Percentiles rank a stretch among this genome's conserved stretches.
Conservation (phyloP, 176 grass and related monocot species). For the Guadua angustifolia region DNA sequence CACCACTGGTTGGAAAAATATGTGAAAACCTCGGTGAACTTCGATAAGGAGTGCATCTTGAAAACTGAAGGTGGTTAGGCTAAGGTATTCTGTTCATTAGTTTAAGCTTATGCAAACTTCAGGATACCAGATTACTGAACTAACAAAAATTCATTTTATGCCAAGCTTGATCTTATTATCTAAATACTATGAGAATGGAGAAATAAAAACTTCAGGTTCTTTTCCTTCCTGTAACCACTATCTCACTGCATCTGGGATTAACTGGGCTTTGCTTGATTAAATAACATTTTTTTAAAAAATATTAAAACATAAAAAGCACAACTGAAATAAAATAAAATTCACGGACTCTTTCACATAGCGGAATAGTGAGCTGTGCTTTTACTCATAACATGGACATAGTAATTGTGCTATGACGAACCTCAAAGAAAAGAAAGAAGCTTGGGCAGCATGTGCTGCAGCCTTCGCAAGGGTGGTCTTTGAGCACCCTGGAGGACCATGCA, state of each 20-base stretch:
- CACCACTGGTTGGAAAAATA: slow-evolving; percentile 58
- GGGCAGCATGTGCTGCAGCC: slow-evolving; percentile 84
- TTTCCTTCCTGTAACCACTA: not conserved
- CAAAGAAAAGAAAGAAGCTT: slow-evolving; percentile 96
- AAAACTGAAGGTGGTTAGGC: not conserved
- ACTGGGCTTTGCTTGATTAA: not conserved
- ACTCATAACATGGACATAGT: not conserved
- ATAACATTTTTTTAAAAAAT: not conserved
- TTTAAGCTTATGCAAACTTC: slow-evolving; percentile 22
- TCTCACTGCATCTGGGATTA: slow-evolving; percentile 19
- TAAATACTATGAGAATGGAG: not conserved
- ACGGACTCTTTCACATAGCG: not conserved
- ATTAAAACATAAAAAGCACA: not conserved
- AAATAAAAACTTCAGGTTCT: slow-evolving; percentile 4
- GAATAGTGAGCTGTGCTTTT: not conserved
- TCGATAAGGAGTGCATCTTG: not conserved
- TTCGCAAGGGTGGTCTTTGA: slow-evolving; percentile 90
- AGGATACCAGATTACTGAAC: not conserved
- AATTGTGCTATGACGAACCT: slow-evolving; percentile 49
- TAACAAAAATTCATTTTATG: slow-evolving; percentile 11
- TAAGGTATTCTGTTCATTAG: slow-evolving; percentile 2
- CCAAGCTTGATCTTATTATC: slow-evolving; percentile 11
- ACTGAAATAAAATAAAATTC: not conserved
- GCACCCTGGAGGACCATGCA: slow-evolving; percentile 89
- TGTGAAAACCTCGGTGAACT: slow-evolving; percentile 9